Conservation (phyloP, 768 basidiomycete genomes). For the Xerocomellus intermedius region DNA sequence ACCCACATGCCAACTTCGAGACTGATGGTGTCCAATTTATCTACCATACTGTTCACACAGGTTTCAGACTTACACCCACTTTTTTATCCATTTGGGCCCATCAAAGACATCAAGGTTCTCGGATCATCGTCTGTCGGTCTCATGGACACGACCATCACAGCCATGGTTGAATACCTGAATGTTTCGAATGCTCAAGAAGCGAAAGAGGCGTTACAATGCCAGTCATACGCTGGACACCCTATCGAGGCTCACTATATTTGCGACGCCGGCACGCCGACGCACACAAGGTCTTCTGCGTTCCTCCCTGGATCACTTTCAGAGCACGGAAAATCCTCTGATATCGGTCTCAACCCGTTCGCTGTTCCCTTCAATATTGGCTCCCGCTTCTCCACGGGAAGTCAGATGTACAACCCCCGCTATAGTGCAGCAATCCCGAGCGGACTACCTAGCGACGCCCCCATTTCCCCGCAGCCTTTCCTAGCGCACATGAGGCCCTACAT, state of each 20-base stretch:
- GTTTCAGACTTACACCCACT: slow-evolving; percentile 68
- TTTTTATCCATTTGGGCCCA: slow-evolving; percentile 67
- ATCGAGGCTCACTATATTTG: slow-evolving; percentile 39
- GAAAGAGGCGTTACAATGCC: slow-evolving; percentile 56
- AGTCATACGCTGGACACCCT: slow-evolving; percentile 53
- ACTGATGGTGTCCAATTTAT: slow-evolving; percentile 63
- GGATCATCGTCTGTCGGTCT: slow-evolving; percentile 33
- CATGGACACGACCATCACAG: slow-evolving; percentile 46
- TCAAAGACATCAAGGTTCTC: slow-evolving; percentile 59
- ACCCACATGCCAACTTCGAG: slow-evolving; percentile 44
- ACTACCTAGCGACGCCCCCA: slow-evolving; percentile 21
- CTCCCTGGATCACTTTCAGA: slow-evolving; percentile 5
- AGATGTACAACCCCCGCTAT: slow-evolving; percentile 5
- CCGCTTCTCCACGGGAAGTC: slow-evolving; percentile 3
- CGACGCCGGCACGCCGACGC: slow-evolving; percentile 11
- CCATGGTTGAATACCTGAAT: slow-evolving; percentile 62
- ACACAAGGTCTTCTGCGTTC: slow-evolving; percentile 5
- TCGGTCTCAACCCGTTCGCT: slow-evolving; percentile 34
- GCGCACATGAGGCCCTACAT: slow-evolving; percentile 14
- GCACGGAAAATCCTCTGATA: slow-evolving; percentile 20
- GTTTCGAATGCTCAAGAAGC: slow-evolving; percentile 61
- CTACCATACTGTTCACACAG: slow-evolving; percentile 65
- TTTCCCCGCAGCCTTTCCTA: slow-evolving; percentile 26
- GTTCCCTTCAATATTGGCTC: slow-evolving; percentile 27
- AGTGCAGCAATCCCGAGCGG: slow-evolving; percentile 9